Conservation (phyloP, 2,329 filamentous ascomycete genomes). For the Pestalotiopsis sp. region DNA sequence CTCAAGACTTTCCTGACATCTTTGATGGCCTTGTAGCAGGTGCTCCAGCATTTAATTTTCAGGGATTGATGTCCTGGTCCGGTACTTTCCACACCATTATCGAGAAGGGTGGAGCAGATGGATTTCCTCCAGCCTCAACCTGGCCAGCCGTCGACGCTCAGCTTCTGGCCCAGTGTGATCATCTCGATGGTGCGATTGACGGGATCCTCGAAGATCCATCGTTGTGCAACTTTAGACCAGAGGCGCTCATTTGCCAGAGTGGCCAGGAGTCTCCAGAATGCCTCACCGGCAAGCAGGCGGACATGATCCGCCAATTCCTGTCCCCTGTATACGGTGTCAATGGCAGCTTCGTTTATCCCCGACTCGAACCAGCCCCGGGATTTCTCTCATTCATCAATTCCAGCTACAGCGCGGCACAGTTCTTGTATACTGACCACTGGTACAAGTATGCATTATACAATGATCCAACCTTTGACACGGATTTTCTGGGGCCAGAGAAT, state of each 20-base stretch:
- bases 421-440: conserved; percentile 46
- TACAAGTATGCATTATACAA: conserved; percentile 48
- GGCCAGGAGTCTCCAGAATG: neutral
- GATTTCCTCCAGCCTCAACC: conserved; percentile 19
- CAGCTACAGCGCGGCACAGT: conserved; percentile 39
- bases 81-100: conserved; percentile 37
- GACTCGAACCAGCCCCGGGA: conserved; percentile 49
- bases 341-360: conserved; percentile 48
- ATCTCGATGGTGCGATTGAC: conserved; percentile 15
- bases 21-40: conserved; percentile 58
- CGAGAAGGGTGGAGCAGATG: neutral
- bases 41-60: conserved; percentile 36
- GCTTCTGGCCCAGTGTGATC: conserved; percentile 16
- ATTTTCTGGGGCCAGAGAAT: conserved; percentile 1
- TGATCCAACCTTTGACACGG: conserved; percentile 32
- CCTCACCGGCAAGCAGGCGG: conserved; percentile 14
- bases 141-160: conserved; percentile 42
- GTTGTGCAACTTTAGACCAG: conserved; percentile 17
- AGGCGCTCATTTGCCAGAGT: conserved; percentile 13
- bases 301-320: conserved; percentile 16
- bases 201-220: conserved; percentile 16
- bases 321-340: conserved; percentile 8
- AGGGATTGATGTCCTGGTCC: conserved; percentile 30
- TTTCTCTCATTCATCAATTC: conserved; percentile 31
- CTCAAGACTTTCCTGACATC: conserved; percentile 52